Conservation (phyloP, 2,329 filamentous ascomycete species). For the Trematosphaeria pertusa region DNA sequence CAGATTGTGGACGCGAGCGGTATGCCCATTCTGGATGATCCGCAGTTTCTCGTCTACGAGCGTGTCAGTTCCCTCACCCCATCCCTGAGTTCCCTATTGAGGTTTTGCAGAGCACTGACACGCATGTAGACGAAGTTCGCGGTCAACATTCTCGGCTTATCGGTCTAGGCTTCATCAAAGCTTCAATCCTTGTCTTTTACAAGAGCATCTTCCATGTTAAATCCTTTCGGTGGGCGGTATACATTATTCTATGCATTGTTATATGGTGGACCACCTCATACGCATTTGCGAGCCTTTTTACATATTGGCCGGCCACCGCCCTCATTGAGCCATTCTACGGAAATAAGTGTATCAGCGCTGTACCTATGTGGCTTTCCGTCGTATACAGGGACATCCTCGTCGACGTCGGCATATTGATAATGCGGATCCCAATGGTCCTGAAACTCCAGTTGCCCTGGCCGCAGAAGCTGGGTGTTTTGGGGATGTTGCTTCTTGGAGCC, state of each 20-base stretch:
- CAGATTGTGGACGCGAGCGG: slow-evolving; percentile 10
- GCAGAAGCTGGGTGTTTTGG: slow-evolving; percentile 12
- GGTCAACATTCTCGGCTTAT: slow-evolving; percentile 19
- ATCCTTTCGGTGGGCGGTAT: slow-evolving; percentile 15
- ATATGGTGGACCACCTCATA: slow-evolving; percentile 18
- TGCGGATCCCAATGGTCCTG: slow-evolving; percentile 17
- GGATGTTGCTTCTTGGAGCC: slow-evolving; percentile 12
- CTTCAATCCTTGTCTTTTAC: slow-evolving; percentile 28
- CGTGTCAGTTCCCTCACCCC: slow-evolving; percentile 1
- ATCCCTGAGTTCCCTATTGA: background rate
- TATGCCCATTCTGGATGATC: slow-evolving; percentile 14
- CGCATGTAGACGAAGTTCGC: slow-evolving; percentile 19
- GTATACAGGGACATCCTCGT: slow-evolving; percentile 10
- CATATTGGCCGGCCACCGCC: slow-evolving; percentile 18
- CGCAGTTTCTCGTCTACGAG: slow-evolving; percentile 10
- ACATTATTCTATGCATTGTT: slow-evolving; percentile 13
- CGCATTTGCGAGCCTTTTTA: slow-evolving; percentile 17
- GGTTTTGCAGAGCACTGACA: background rate
- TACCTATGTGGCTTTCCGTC: slow-evolving; percentile 12
- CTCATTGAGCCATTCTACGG: slow-evolving; percentile 20
- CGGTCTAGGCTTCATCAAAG: slow-evolving; percentile 23
- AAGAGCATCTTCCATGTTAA: slow-evolving; percentile 20
- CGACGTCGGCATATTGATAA: slow-evolving; percentile 10
- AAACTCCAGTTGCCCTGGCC: slow-evolving; percentile 6
- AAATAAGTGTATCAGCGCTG: slow-evolving; percentile 12